Base-by-base conservation (phyloP, 768 basidiomycete genomes). In the Auricularia heimuer region DNA sequence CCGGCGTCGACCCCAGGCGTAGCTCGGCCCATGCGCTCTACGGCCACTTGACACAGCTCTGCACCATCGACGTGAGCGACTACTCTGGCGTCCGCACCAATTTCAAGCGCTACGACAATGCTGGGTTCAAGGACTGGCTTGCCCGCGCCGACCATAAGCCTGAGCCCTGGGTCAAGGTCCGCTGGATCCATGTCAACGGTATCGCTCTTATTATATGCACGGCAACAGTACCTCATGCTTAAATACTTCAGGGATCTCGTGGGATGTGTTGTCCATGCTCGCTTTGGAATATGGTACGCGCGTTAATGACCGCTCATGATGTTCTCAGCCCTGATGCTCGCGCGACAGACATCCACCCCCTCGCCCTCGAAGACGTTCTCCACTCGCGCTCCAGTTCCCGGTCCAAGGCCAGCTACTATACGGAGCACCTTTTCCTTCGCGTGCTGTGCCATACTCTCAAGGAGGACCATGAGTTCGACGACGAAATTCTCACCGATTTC, bases 161-260 rank as follows among this genome's bases (percentile, higher is more conserved):
- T 64, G 83, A 85, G 67, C 74, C 81, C 3, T 88, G 85, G 86
- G 82, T 82, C 34, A 86, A 83, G 70, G 88, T 88, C 18, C 76
- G 89, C 62, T 90, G 87, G 88, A 88, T 89, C 63, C 87, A 87
- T 68, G 80, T 89, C 67, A 84, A 82, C 29, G 89, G 88, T 42
- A 14, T 4, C 3, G 39, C 39, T 42, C 8, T 42, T 42, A 14
- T 14, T 4, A 14, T 14, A 7, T 42, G 39, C 39, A 14, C 7
- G 39, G 12, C 8, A 14, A 14, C 39, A 14, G 7, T 42, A 14
- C 0, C 39, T 42, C 39, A 42, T 42, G 12, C 8, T 42, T 14
- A 0, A 7, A 42, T 14, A 14, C 12, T 14, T 14, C 39, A 42
- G 39, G 39, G 4, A 75, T 81, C 45, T 77, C 83, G 67, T 90